Conservation (phyloP, 1,284 basidiomycete species). For the Xanthoconium separans region DNA sequence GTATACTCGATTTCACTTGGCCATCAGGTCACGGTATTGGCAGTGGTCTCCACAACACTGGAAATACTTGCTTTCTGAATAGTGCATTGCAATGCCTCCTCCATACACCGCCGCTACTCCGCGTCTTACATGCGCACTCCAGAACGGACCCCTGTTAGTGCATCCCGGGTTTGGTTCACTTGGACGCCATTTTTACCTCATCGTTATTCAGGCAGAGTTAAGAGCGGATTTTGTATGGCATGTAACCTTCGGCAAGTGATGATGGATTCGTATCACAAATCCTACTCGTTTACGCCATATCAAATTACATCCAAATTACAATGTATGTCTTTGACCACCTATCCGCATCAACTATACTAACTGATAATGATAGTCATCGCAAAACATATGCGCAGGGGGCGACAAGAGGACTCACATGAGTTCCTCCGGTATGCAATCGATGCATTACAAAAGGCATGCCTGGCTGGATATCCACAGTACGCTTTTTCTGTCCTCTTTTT, state of each 20-base stretch:
- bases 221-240: conserved; percentile 71
- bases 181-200: conserved; percentile 6
- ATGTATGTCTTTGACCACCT: conserved; percentile 45
- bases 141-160: conserved; percentile 49
- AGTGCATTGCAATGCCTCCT: conserved; percentile 92
- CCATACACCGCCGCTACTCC: conserved; percentile 89
- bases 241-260: conserved; percentile 65
- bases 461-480: conserved; percentile 72
- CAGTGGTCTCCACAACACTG: conserved; percentile 82
- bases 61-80: conserved; percentile 98
- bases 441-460: conserved; percentile 83
- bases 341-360: conserved; percentile 10
- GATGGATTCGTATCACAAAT: conserved; percentile 46
- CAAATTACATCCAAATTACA: conserved; percentile 66
- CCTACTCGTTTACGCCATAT: conserved; percentile 56
- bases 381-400: conserved; percentile 85
- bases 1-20: conserved; percentile 56
- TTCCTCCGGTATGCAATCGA: conserved; percentile 96
- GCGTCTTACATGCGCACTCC: conserved; percentile 61
- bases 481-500: conserved; percentile 28
- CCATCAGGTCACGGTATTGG: conserved; percentile 48
- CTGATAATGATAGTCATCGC: conserved; percentile 69
- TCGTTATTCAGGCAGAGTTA: conserved; percentile 49
- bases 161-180: background rate
- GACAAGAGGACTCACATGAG: conserved; percentile 98